Evolutionary conservation across 305 asterid species (phyloP), one percentile per base, ranked within the genome.

Genomic region (Ajuga reptans): DNA sequence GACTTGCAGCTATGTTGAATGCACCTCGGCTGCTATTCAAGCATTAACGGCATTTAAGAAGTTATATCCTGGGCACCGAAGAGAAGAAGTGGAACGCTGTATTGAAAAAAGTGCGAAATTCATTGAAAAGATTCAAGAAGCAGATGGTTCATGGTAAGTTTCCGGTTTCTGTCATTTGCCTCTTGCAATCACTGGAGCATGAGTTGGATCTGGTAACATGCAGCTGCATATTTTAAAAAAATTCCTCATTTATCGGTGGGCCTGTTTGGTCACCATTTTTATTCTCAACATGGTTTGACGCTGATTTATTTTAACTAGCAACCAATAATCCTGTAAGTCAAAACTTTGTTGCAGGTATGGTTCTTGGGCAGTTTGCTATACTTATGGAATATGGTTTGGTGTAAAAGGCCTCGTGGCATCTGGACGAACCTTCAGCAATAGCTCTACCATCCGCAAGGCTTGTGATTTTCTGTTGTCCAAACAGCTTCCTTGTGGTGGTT

Each of bases 11-110:
- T 94, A 94, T 68, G 99, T 91, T 14, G 99, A 94, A 76, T 94
- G 99, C 81, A 89, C 99, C 67, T 94, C 99, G 15, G 98, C 99
- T 68, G 87, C 98, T 62, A 89, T 94, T 81, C 99, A 94, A 87
- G 96, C 96, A 53, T 75, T 94, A 76, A 72, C 82, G 46, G 68
- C 82, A 75, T 94, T 94, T 78, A 91, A 85, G 81, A 81, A 82
- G 65, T 71, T 87, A 75, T 94, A 91, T 80, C 98, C 99, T 72
- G 98, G 86, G 67, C 98, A 91, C 68, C 87, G 98, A 12, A 87
- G 79, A 72, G 89, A 79, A 75, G 99, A 91, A 79, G 85, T 94
- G 61, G 89, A 85, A 45, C 57, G 42, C 56, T 84, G 91, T 77
- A 84, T 94, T 49, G 93, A 87, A 72, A 85, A 79, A 77, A 83